phyloP scores from a whole-genome alignment of 441 rosid species.

The Brassica balearica region DNA sequence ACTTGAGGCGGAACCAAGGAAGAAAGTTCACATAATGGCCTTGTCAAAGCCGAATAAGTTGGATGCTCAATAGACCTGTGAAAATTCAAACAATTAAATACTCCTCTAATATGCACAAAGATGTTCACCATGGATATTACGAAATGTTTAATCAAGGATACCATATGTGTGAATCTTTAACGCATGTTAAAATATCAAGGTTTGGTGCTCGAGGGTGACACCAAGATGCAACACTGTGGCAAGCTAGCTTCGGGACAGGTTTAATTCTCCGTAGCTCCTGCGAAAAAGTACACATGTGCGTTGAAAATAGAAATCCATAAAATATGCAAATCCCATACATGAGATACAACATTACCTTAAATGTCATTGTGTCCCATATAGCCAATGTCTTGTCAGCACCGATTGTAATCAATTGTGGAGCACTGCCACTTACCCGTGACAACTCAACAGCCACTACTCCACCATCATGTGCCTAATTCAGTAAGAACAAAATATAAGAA shows the following conservation, averaged over 20 bases:
- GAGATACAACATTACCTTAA: conserved; percentile 66
- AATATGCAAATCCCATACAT: conserved; percentile 27
- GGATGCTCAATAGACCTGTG: conserved; percentile 99
- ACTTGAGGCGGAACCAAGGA: conserved; percentile 91
- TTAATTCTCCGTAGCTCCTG: conserved; percentile 96
- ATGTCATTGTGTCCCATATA: conserved; percentile 98
- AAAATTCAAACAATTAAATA: conserved; percentile 30
- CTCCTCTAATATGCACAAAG: conserved; percentile 21
- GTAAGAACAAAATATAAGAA: conserved; percentile 33
- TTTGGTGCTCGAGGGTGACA: conserved; percentile 99
- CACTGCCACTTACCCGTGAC: conserved; percentile 91
- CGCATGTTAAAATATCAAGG: conserved; percentile 93
- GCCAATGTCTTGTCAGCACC: conserved; percentile 99
- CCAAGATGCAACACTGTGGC: conserved; percentile 99
- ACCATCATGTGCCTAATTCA: conserved; percentile 94
- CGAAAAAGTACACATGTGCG: conserved; percentile 28
- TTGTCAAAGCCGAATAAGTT: conserved; percentile 94
- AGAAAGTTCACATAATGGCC: conserved; percentile 97
- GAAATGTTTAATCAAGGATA: conserved; percentile 39
- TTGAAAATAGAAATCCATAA: conserved; percentile 10
- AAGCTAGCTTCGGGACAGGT: conserved; percentile 93
- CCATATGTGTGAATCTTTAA: conserved; percentile 99
- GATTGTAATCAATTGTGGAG: conserved; percentile 94
- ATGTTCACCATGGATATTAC: conserved; percentile 23
- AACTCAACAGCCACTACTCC: conserved; percentile 95